Conservation (phyloP, 2,329 filamentous ascomycete species). For the Cercospora sp. region DNA sequence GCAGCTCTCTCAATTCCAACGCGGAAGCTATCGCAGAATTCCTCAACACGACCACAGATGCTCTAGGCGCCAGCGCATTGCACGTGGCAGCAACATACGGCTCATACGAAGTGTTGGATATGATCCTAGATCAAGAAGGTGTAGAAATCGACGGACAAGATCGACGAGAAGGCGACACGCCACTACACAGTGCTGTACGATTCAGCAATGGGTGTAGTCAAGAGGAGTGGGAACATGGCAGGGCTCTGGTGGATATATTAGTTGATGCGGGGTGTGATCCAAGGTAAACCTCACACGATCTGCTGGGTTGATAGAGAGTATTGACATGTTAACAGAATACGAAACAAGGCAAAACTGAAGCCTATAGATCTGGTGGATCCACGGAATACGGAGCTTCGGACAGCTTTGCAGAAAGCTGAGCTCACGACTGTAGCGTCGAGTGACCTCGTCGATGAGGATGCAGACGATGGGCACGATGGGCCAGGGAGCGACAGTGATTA, state of each 20-base stretch:
- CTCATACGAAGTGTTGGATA: conserved; percentile 81
- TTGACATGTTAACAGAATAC: conserved; percentile 43
- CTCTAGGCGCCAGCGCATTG: conserved; percentile 83
- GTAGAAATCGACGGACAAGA: conserved; percentile 82
- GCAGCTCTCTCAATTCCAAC: conserved; percentile 46
- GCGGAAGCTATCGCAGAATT: conserved; percentile 68
- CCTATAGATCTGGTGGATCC: conserved; percentile 73
- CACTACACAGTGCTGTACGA: conserved; percentile 74
- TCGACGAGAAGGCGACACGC: conserved; percentile 71
- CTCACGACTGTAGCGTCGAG: conserved; percentile 56
- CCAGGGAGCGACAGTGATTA: conserved; percentile 52
- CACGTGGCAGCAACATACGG: conserved; percentile 85
- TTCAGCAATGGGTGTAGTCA: conserved; percentile 70
- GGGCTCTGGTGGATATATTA: conserved; percentile 73
- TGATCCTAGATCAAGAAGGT: conserved; percentile 77
- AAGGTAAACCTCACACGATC: conserved; percentile 37
- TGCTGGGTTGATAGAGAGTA: background rate
- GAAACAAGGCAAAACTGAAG: conserved; percentile 73
- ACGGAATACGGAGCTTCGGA: conserved; percentile 60
- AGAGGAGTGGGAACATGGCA: conserved; percentile 64
- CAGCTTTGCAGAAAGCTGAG: conserved; percentile 69
- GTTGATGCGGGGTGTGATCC: conserved; percentile 74
- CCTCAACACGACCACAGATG: conserved; percentile 81
- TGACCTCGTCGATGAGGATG: conserved; percentile 52
- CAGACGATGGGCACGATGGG: conserved; percentile 43